Evolutionary conservation across 2,329 filamentous ascomycete genomes (phyloP), one percentile per base, ranked within the genome.

Genomic region (Massarina eburnea): DNA sequence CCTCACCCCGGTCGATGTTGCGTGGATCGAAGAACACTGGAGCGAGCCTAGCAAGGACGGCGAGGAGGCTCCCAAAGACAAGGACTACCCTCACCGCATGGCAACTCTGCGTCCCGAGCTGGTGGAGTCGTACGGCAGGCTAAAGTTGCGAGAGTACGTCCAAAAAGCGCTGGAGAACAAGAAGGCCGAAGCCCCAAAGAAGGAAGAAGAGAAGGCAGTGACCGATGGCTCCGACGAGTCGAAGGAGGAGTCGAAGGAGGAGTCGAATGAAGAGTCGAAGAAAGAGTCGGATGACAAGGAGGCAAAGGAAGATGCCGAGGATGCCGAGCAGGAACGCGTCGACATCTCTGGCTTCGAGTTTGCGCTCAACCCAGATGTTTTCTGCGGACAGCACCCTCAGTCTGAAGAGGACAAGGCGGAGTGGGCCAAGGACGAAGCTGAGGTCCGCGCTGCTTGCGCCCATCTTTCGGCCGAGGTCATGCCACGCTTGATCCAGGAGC

Each of bases 81-180:
- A 75, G 41, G 76, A 81, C 46, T 99, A 99, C 66, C 94, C 94
- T 36, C 94, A 99, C 71, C 85, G 90, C 36, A 99, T 99, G 94
- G 91, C 94, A 2, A 90, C 96, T 22, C 78, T 99, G 46, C 84
- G 94, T 55, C 84, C 90, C 12, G 94, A 99, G 72, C 80, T 99
- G 22, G 84, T 99, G 17, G 92, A 97, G 59, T 80, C 85, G 1
- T 90, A 92, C 71, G 87, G 87, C 68, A 86, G 91, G 56, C 77
- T 82, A 57, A 95, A 92, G 75, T 87, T 96, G 79, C 85, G 89
- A 52, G 88, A 94, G 62, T 97, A 90, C 78, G 85, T 96, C 24
- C 87, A 88, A 62, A 81, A 80, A 21, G 88, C 96, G 71, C 72
- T 96, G 10, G 55, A 55, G 14, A 70, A 69, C 61, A 52, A 51